Evolutionary conservation across 805 yeast species (phyloP).

Genomic region (Metschnikowia amazonensis): DNA sequence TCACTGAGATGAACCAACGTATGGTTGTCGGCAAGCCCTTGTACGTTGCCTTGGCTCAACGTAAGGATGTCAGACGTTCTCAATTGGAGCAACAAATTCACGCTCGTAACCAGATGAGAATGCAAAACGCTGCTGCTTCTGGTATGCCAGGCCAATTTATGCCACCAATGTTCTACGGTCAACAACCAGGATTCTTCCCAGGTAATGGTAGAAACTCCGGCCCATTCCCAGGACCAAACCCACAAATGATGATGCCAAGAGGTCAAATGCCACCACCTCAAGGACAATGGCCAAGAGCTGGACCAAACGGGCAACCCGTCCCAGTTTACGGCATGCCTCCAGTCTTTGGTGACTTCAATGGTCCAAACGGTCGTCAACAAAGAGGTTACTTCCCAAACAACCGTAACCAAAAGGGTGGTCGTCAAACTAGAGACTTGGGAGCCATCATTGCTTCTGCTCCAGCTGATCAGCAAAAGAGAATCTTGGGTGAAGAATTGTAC

Average conservation of each 20-base stretch:
- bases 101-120: conserved; percentile 97
- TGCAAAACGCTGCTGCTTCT: conserved; percentile 93
- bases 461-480: conserved; percentile 93
- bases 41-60: conserved; percentile 98
- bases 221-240: conserved; percentile 77
- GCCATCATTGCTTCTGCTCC: conserved; percentile 61
- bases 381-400: conserved; percentile 54
- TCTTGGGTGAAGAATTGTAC: conserved; percentile 95
- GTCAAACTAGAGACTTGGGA: conserved; percentile 52
- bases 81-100: conserved; percentile 97
- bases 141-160: conserved; percentile 84
- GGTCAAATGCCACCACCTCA: conserved; percentile 65
- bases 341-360: conserved; percentile 53
- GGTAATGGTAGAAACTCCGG: conserved; percentile 71
- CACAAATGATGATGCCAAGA: conserved; percentile 72
- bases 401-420: conserved; percentile 41
- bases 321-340: conserved; percentile 87
- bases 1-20: conserved; percentile 96
- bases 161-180: conserved; percentile 81
- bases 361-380: conserved; percentile 47
- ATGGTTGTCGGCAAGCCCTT: conserved; percentile 93
- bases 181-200: conserved; percentile 80
- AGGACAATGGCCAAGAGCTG: conserved; percentile 68
- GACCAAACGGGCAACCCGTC: conserved; percentile 81
- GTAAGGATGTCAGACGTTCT: conserved; percentile 95